Conservation (phyloP, 352 stramenopile species). For the Pythium volutum region DNA sequence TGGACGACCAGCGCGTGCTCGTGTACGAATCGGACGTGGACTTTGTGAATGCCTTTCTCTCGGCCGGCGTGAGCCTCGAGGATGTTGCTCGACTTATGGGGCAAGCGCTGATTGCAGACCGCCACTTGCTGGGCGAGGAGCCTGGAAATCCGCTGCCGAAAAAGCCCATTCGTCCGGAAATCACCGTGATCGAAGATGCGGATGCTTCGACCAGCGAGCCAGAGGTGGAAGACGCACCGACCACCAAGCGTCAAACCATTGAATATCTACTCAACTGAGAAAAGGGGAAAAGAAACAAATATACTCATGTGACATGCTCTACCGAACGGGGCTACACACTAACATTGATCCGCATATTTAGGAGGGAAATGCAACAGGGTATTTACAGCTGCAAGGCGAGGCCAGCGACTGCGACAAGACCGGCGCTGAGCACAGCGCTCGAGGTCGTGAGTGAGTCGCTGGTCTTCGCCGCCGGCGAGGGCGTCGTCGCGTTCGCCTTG, state of each 20-base stretch:
- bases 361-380: neutral
- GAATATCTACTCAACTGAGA: constrained; percentile 20
- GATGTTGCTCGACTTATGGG: constrained; percentile 53
- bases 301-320: constrained; percentile 1
- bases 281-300: neutral
- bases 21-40: constrained; percentile 60
- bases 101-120: constrained; percentile 43
- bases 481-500: constrained; percentile 1
- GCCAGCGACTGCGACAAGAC: constrained; percentile 9
- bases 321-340: neutral
- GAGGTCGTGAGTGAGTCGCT: constrained; percentile 3
- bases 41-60: constrained; percentile 46
- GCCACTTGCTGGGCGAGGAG: constrained; percentile 36
- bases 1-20: constrained; percentile 35
- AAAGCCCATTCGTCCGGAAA: no score
- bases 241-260: constrained; percentile 5
- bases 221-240: neutral
- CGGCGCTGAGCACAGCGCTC: constrained; percentile 14
- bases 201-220: constrained; percentile 8
- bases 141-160: neutral
- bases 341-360: neutral
- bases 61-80: constrained; percentile 27
- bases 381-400: constrained; percentile 11
- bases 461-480: neutral
- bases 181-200: neutral